Evolutionary conservation across 2,329 filamentous ascomycete genomes (phyloP).

Genomic region (Cladorrhinum sp.): DNA sequence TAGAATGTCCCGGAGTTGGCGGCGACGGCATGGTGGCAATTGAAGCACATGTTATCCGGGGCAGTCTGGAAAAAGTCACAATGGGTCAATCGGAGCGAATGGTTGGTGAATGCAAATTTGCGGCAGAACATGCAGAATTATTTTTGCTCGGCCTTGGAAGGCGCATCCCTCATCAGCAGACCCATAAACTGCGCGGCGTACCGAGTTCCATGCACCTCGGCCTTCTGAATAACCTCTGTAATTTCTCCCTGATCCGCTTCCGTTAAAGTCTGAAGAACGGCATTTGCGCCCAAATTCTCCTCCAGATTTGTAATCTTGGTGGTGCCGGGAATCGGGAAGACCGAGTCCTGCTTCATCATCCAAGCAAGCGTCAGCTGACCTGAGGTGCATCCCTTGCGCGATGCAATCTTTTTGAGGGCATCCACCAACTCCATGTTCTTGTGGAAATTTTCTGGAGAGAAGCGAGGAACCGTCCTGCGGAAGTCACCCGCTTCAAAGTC

Average conservation of each 20-base stretch:
- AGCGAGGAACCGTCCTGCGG: slow-evolving; percentile 38
- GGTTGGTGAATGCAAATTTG: too few species aligned
- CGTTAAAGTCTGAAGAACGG: slow-evolving; percentile 45
- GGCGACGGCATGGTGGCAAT: too few species aligned
- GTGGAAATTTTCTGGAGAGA: slow-evolving; percentile 46
- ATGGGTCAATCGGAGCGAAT: too few species aligned
- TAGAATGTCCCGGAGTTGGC: too few species aligned
- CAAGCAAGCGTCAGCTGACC: slow-evolving; percentile 57
- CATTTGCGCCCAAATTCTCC: slow-evolving; percentile 58
- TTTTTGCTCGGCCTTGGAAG: slow-evolving; percentile 5
- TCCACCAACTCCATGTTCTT: slow-evolving; percentile 42
- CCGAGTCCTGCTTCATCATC: slow-evolving; percentile 50
- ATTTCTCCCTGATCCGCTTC: slow-evolving; percentile 51
- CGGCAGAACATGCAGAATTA: too few species aligned
- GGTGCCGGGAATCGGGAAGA: slow-evolving; percentile 53
- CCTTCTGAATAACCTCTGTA: slow-evolving; percentile 46
- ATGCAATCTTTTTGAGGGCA: slow-evolving; percentile 29
- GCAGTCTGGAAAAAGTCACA: too few species aligned
- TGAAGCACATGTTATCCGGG: too few species aligned
- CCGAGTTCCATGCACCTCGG: slow-evolving; percentile 46
- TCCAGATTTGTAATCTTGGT: slow-evolving; percentile 33
- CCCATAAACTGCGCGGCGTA: slow-evolving; percentile 36
- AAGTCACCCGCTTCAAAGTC: slow-evolving; percentile 39
- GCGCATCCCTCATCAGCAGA: slow-evolving; percentile 17
- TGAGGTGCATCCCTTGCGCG: slow-evolving; percentile 40